Evolutionary conservation across 495 filamentous ascomycete species (phyloP).

Genomic region (Clohesyomyces aquaticus): DNA sequence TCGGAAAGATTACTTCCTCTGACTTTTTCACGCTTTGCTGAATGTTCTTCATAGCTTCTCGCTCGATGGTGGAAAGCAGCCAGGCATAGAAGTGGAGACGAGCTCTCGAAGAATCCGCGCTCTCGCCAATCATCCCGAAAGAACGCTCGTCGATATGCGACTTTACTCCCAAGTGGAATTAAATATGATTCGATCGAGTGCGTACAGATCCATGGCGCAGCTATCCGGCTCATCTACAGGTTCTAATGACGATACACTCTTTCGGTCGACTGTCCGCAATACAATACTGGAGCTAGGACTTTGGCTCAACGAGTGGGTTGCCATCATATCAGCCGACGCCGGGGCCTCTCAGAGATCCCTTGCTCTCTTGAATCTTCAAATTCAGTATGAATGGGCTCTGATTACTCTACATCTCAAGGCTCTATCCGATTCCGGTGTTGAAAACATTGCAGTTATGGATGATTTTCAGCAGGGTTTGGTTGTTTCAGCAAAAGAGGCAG

Average conservation of each 20-base stretch:
- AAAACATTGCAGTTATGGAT: constrained; percentile 46
- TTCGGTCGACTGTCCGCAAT: constrained; percentile 6
- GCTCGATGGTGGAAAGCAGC: constrained; percentile 56
- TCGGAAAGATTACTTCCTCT: constrained; percentile 8
- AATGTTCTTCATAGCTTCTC: constrained; percentile 48
- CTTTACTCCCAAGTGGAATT: constrained; percentile 59
- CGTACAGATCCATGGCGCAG: constrained; percentile 14
- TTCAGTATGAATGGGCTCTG: constrained; percentile 38
- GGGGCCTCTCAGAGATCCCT: neutral
- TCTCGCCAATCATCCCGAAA: constrained; percentile 51
- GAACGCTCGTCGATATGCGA: constrained; percentile 54
- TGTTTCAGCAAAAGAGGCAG: constrained; percentile 53
- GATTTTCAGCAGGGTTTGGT: constrained; percentile 55
- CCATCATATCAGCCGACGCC: constrained; percentile 13
- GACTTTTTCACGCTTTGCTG: neutral
- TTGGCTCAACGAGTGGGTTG: constrained; percentile 35
- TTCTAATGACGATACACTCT: constrained; percentile 49
- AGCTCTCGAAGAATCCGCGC: constrained; percentile 52
- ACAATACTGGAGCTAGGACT: constrained; percentile 28
- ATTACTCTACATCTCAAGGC: constrained; percentile 34
- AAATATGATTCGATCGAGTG: constrained; percentile 40
- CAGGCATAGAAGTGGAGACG: constrained; percentile 50
- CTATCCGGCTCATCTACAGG: constrained; percentile 42
- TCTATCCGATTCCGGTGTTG: constrained; percentile 29
- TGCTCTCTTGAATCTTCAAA: constrained; percentile 32